A percentile compares a stretch with the other conserved stretches of the same genome.
These are phyloP conservation scores for Thielaviopsis punctulata DNA, from an alignment of 2,329 filamentous ascomycete genomes.

Conservation along the genomic window DNA sequence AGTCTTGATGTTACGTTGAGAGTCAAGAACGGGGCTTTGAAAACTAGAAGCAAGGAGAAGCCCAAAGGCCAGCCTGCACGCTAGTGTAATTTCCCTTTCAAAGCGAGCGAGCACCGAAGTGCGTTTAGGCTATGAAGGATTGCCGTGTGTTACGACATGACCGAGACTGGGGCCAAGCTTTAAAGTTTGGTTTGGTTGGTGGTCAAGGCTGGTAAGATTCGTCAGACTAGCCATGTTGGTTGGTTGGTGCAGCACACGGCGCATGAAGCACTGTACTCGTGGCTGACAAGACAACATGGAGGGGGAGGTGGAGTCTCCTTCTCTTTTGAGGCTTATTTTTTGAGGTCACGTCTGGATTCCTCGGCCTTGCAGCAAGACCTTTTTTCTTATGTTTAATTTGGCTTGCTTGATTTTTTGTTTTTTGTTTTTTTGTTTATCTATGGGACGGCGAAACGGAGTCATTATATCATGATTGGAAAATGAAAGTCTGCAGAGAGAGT, in stretches of 20 bases:
- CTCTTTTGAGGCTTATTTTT: not conserved
- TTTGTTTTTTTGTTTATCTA: conserved; percentile 2
- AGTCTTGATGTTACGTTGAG: not conserved
- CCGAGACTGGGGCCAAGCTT: not conserved
- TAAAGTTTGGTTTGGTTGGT: not conserved
- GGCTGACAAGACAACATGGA: not conserved
- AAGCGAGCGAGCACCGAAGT: not conserved
- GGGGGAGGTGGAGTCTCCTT: no score
- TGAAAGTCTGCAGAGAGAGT: not conserved
- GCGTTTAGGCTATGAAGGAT: not conserved
- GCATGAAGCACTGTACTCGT: no score
- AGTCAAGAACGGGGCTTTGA: not conserved
- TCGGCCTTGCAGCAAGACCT: not conserved
- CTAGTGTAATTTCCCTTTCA: not conserved
- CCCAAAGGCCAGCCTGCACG: not conserved
- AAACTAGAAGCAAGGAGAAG: not conserved
- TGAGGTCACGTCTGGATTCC: not conserved
- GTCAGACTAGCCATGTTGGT: not conserved
- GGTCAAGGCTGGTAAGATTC: not conserved
- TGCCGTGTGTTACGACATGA: not conserved
- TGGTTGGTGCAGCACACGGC: no score
- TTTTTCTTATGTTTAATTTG: not conserved
- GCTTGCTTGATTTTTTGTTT: not conserved
- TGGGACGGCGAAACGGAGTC: conserved; percentile 4
- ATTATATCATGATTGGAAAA: not conserved